These are phyloP conservation scores for Cercospora zeina DNA, from an alignment of 2,329 filamentous ascomycete genomes.

Conservation along the genomic window DNA sequence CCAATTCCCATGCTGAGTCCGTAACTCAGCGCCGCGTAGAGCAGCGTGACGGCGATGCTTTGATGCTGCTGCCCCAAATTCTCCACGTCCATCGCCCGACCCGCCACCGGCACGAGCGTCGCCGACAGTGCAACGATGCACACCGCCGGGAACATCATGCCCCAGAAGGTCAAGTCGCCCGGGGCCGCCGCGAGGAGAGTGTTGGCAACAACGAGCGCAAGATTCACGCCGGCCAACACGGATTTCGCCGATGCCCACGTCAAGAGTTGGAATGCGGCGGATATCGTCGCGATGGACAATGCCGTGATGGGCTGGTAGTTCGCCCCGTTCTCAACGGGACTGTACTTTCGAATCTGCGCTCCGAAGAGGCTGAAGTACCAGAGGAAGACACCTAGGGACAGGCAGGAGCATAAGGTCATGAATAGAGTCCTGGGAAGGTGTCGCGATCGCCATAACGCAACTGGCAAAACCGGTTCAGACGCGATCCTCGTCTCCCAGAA, in stretches of 20 bases:
- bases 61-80: constrained; percentile 6
- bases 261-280: constrained; percentile 3
- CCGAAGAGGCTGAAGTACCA: constrained; percentile 16
- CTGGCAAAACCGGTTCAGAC: constrained; percentile 11
- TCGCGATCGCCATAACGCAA: neutral
- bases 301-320: constrained; percentile 12
- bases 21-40: constrained; percentile 11
- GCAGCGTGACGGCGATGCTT: constrained; percentile 6
- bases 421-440: constrained; percentile 1
- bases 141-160: constrained; percentile 16
- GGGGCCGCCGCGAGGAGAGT: constrained; percentile 17
- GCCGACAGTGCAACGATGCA: neutral
- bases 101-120: neutral
- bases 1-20: constrained; percentile 14
- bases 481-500: constrained; percentile 21
- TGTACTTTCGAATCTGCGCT: constrained; percentile 8
- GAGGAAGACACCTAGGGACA: constrained; percentile 18
- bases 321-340: constrained; percentile 10
- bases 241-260: constrained; percentile 7
- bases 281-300: neutral
- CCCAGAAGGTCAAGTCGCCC: constrained; percentile 17
- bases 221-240: constrained; percentile 10
- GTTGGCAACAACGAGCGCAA: constrained; percentile 9
- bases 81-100: neutral
- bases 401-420: constrained; percentile 11